phyloP scores from a whole-genome alignment of 257 asterid species.

The Sherardia arvensis region DNA sequence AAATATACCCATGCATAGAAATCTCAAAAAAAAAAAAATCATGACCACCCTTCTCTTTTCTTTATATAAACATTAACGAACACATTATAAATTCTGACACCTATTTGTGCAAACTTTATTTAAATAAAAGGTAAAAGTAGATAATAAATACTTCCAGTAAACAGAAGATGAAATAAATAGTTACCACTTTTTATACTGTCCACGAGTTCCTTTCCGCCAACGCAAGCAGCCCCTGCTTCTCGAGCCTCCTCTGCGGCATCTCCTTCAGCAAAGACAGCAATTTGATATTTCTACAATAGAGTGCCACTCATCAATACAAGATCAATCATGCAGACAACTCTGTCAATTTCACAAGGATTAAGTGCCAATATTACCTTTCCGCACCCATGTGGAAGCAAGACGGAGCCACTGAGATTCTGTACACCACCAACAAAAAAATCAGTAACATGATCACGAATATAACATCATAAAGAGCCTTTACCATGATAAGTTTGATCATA shows the following conservation, averaged over 20 bases:
- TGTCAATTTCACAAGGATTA: neutral
- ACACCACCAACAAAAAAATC: slow-evolving; percentile 18
- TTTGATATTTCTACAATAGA: slow-evolving; percentile 51
- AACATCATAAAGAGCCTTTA: neutral
- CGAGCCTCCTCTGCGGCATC: slow-evolving; percentile 94
- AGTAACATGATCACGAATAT: neutral
- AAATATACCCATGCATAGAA: neutral
- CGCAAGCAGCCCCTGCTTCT: slow-evolving; percentile 87
- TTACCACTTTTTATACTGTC: slow-evolving; percentile 64
- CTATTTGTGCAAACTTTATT: neutral
- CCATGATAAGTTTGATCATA: neutral
- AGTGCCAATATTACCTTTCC: slow-evolving; percentile 54
- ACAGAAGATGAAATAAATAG: neutral
- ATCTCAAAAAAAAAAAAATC: too few species aligned
- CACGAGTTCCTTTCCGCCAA: slow-evolving; percentile 90
- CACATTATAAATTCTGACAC: neutral
- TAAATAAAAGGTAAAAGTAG: neutral
- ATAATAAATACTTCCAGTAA: neutral
- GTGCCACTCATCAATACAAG: slow-evolving; percentile 17
- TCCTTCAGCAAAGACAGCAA: slow-evolving; percentile 98
- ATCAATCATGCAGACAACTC: neutral
- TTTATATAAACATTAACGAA: too few species aligned
- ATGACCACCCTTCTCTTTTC: neutral
- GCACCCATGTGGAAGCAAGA: slow-evolving; percentile 83
- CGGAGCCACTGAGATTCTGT: slow-evolving; percentile 81